Percentiles rank a stretch among this genome's conserved stretches.
Conservation (phyloP, 148 eudicot species). For the Vaccinium darrowii region DNA sequence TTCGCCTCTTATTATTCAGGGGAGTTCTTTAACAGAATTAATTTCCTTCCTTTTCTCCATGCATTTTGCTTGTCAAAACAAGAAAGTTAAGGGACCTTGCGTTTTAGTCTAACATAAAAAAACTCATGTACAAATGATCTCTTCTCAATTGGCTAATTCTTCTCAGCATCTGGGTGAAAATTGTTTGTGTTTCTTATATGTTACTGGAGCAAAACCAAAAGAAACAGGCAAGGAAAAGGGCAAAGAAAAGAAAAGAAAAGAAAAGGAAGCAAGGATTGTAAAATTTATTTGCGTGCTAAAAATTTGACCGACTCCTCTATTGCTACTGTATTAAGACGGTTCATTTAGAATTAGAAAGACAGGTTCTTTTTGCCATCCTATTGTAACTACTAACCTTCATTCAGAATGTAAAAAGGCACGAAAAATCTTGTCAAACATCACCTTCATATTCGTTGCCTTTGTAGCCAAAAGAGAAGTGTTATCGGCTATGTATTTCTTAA, state of each 20-base stretch:
- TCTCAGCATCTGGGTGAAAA: background rate
- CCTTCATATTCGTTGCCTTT: no score
- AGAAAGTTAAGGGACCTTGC: background rate
- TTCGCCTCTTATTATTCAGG: background rate
- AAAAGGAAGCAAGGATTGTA: background rate
- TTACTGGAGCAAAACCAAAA: background rate
- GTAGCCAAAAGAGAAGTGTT: background rate
- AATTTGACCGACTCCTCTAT: background rate
- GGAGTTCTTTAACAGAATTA: no score
- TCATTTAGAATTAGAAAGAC: background rate
- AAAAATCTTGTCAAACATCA: background rate
- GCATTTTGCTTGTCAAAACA: constrained; percentile 3
- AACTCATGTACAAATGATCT: background rate
- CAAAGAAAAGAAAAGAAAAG: background rate
- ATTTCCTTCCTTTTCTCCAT: background rate
- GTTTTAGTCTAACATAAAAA: background rate
- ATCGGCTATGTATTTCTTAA: background rate
- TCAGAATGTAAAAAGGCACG: background rate
- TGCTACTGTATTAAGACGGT: background rate
- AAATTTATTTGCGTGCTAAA: background rate
- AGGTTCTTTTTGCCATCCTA: background rate
- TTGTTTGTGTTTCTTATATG: background rate
- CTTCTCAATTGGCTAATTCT: background rate
- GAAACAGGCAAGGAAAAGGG: background rate
- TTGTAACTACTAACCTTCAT: background rate